Percentiles rank a stretch among this genome's conserved stretches.
Evolutionary conservation across 225 moss, liverwort and hornwort genomes (phyloP).

Genomic region (Sphagnum tenellum): DNA sequence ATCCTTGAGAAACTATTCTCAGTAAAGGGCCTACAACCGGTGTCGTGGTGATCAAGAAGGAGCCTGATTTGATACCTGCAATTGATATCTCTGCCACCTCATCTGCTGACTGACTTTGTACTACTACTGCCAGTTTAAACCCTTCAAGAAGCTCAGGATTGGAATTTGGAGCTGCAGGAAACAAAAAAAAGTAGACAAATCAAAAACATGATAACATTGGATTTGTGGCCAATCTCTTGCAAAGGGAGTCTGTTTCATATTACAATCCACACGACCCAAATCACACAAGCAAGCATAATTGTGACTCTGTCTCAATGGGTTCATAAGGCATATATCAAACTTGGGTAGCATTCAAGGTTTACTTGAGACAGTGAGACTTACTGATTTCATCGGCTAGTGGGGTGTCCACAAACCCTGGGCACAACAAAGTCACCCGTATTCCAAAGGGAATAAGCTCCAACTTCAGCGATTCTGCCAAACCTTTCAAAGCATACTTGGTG

Average conservation of each 20-base stretch:
- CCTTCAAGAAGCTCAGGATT: slow-evolving; percentile 49
- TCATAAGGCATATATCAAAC: too few relatives aligned
- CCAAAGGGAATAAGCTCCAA: slow-evolving; percentile 74
- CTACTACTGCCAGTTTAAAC: slow-evolving; percentile 54
- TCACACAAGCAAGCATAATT: too few relatives aligned
- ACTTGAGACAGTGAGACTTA: slow-evolving; percentile 1
- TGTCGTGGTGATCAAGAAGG: slow-evolving; percentile 61
- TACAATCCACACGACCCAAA: too few relatives aligned
- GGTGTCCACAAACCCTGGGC: slow-evolving; percentile 75
- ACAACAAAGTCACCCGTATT: slow-evolving; percentile 70
- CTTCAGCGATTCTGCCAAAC: slow-evolving; percentile 76
- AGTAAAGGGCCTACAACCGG: slow-evolving; percentile 55
- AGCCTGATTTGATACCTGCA: slow-evolving; percentile 52
- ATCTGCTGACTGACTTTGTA: slow-evolving; percentile 53
- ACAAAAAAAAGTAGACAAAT: too few relatives aligned
- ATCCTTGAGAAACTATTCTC: slow-evolving; percentile 58
- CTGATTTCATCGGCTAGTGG: slow-evolving; percentile 61
- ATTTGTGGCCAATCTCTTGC: too few relatives aligned
- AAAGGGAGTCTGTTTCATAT: too few relatives aligned
- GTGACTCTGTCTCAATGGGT: too few relatives aligned
- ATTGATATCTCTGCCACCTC: slow-evolving; percentile 44
- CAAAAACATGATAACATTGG: too few relatives aligned
- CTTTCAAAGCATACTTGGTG: slow-evolving; percentile 75
- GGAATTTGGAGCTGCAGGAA: neutral
- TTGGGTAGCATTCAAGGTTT: too few relatives aligned